Evolutionary conservation across 345 rosid genomes (phyloP).

Genomic region (Populus davidiana): DNA sequence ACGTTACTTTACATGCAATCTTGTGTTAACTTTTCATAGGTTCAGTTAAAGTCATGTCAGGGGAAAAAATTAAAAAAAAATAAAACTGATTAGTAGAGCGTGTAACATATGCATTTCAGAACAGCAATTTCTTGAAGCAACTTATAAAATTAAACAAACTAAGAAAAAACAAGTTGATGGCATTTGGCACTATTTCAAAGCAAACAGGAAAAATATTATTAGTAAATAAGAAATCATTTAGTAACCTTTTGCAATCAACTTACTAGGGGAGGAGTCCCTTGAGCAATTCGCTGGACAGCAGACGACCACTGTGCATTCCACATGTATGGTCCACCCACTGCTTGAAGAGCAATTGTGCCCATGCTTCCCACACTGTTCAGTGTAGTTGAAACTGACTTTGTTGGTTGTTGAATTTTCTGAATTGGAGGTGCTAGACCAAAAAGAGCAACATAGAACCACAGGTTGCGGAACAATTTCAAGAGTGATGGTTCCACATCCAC

Average conservation of each 20-base stretch:
- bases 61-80: not conserved
- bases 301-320: conserved; percentile 78
- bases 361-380: conserved; percentile 73
- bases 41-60: not conserved
- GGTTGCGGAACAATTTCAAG: conserved; percentile 89
- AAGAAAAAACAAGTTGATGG: not conserved
- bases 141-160: not conserved
- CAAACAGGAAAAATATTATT: not conserved
- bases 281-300: conserved; percentile 90
- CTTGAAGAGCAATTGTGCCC: conserved; percentile 74
- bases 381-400: conserved; percentile 69
- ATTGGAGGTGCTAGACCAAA: conserved; percentile 98
- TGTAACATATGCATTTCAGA: not conserved
- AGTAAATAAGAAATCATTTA: conserved; percentile 11
- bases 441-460: conserved; percentile 97
- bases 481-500: conserved; percentile 85
- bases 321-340: conserved; percentile 96
- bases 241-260: conserved; percentile 40
- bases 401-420: conserved; percentile 49
- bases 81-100: not conserved
- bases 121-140: not conserved
- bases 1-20: not conserved
- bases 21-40: not conserved
- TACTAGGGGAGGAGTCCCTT: conserved; percentile 99
- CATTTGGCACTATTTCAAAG: not conserved